Conservation (phyloP, 331 rosid genomes). For the Dryas integrifolia region DNA sequence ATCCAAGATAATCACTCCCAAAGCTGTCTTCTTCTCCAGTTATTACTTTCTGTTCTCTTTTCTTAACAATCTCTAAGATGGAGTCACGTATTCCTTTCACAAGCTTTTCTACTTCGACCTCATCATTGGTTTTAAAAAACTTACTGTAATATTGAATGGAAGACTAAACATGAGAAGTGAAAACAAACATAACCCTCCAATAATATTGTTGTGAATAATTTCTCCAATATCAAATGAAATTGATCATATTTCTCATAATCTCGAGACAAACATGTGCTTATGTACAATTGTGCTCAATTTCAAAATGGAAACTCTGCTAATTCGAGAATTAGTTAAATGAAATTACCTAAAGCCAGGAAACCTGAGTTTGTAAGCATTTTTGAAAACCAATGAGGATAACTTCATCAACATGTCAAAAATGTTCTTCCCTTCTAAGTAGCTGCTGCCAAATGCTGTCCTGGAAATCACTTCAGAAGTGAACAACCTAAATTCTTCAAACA, state of each 20-base stretch:
- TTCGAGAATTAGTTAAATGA: too few species aligned
- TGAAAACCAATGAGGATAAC: neutral
- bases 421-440: slow-evolving; percentile 26
- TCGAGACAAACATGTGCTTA: too few species aligned
- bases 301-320: too few species aligned
- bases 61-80: slow-evolving; percentile 16
- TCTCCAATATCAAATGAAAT: too few species aligned
- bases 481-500: slow-evolving; percentile 24
- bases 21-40: slow-evolving; percentile 17
- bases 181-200: neutral
- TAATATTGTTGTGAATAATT: neutral
- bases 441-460: slow-evolving; percentile 24
- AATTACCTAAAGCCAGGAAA: slow-evolving; percentile 23
- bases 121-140: slow-evolving; percentile 9
- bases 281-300: too few species aligned
- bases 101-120: slow-evolving; percentile 22
- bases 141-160: slow-evolving; percentile 18
- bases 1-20: slow-evolving; percentile 38
- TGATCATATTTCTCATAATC: too few species aligned
- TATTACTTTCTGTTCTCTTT: slow-evolving; percentile 30
- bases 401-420: slow-evolving; percentile 12
- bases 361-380: neutral
- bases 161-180: neutral
- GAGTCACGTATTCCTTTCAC: slow-evolving; percentile 11
- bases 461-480: slow-evolving; percentile 23